A percentile compares a stretch with the other conserved stretches of the same genome.
phyloP scores from a whole-genome alignment of 169 alveolate genomes.

The Perkinsus marinus region DNA sequence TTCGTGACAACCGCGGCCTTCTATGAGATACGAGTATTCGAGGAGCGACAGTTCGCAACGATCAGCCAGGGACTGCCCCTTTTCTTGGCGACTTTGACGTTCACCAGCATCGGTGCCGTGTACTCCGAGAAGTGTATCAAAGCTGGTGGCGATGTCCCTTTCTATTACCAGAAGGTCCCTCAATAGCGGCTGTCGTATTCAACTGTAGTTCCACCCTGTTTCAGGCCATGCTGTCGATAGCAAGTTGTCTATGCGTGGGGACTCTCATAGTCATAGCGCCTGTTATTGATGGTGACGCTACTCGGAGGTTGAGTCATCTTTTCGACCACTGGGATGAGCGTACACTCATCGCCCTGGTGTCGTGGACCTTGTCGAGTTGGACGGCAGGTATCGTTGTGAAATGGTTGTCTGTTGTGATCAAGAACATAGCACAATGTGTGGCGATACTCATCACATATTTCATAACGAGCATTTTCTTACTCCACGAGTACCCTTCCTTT shows the following conservation, averaged over 20 bases:
- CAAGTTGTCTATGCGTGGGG: background rate
- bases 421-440: background rate
- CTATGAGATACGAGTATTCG: background rate
- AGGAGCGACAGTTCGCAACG: background rate
- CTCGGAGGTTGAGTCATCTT: background rate
- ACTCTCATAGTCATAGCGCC: background rate
- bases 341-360: background rate
- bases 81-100: background rate
- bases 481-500: background rate
- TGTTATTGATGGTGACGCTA: background rate
- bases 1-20: background rate
- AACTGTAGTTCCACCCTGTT: background rate
- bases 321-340: background rate
- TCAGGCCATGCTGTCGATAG: background rate
- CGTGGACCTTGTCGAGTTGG: background rate
- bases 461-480: background rate
- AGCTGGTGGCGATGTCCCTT: background rate
- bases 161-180: background rate
- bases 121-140: background rate
- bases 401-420: background rate
- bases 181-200: background rate
- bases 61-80: background rate
- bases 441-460: background rate
- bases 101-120: background rate
- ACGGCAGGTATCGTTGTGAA: background rate